Conservation (phyloP, 768 basidiomycete genomes). For the Panellus pusillus region DNA sequence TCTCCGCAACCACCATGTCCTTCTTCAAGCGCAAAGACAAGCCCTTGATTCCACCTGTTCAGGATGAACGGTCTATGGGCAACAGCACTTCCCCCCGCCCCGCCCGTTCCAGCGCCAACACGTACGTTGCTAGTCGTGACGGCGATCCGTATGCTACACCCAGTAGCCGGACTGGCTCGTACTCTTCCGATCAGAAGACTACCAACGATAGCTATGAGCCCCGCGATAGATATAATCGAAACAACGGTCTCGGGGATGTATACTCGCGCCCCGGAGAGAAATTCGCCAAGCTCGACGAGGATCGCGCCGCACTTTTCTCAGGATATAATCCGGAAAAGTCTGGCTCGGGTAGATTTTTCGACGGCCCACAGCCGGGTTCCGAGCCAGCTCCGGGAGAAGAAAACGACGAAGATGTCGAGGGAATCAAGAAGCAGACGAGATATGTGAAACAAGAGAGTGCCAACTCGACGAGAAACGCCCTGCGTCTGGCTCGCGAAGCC, state of each 20-base stretch:
- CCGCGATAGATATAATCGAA: constrained; percentile 52
- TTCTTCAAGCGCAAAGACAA: constrained; percentile 70
- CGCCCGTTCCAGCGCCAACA: constrained; percentile 50
- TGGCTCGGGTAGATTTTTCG: constrained; percentile 68
- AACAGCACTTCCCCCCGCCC: constrained; percentile 40
- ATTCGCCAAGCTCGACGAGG: constrained; percentile 54
- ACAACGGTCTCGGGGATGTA: constrained; percentile 57
- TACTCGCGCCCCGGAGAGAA: constrained; percentile 53
- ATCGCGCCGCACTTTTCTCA: constrained; percentile 73
- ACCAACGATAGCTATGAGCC: constrained; percentile 9
- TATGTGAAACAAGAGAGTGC: constrained; percentile 92
- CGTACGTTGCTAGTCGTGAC: constrained; percentile 71
- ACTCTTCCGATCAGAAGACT: constrained; percentile 20
- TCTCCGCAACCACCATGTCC: constrained; percentile 43
- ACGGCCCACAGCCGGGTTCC: constrained; percentile 50
- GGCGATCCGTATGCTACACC: constrained; percentile 53
- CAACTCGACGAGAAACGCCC: constrained; percentile 85
- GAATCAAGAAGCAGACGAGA: constrained; percentile 89
- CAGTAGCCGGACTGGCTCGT: constrained; percentile 25
- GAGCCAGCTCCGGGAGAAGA: constrained; percentile 65
- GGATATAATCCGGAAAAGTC: constrained; percentile 65
- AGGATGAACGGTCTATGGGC: constrained; percentile 32
- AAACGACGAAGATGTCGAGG: constrained; percentile 87
- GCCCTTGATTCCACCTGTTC: constrained; percentile 67
- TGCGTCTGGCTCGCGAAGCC: constrained; percentile 91